Conservation (phyloP, 176 grass and related monocot genomes). For the Aegilops bicornis region DNA sequence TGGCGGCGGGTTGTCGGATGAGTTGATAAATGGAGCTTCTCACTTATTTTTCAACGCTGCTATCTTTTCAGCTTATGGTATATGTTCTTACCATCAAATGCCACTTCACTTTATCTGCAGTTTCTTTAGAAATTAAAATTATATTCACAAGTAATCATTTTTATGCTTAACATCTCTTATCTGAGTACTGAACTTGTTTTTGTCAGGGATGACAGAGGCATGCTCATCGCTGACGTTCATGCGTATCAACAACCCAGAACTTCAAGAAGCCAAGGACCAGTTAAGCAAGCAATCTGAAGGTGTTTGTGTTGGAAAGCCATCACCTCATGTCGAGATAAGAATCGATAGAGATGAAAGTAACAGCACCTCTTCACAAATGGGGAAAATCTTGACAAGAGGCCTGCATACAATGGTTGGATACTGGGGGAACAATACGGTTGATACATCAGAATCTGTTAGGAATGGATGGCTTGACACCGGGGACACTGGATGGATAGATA, state of each 20-base stretch:
- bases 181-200: background rate
- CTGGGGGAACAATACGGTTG: constrained; percentile 38
- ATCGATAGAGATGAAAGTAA: constrained; percentile 25
- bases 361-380: constrained; percentile 19
- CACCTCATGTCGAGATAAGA: constrained; percentile 62
- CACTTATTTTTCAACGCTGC: constrained; percentile 58
- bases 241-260: constrained; percentile 37
- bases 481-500: constrained; percentile 77
- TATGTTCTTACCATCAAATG: background rate
- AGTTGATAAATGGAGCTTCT: constrained; percentile 47
- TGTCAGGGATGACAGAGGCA: constrained; percentile 90
- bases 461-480: constrained; percentile 85
- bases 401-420: constrained; percentile 89
- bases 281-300: constrained; percentile 22
- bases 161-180: background rate
- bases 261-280: constrained; percentile 17
- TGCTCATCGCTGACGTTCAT: constrained; percentile 92
- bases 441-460: constrained; percentile 12
- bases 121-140: background rate
- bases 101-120: background rate
- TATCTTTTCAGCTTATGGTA: constrained; percentile 90
- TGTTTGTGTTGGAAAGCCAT: constrained; percentile 68
- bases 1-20: constrained; percentile 53
- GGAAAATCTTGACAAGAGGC: constrained; percentile 81
- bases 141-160: background rate